These are phyloP conservation scores for Coccomyxa sp. DNA, from an alignment of 139 green algal genomes.

Conservation along the genomic window DNA sequence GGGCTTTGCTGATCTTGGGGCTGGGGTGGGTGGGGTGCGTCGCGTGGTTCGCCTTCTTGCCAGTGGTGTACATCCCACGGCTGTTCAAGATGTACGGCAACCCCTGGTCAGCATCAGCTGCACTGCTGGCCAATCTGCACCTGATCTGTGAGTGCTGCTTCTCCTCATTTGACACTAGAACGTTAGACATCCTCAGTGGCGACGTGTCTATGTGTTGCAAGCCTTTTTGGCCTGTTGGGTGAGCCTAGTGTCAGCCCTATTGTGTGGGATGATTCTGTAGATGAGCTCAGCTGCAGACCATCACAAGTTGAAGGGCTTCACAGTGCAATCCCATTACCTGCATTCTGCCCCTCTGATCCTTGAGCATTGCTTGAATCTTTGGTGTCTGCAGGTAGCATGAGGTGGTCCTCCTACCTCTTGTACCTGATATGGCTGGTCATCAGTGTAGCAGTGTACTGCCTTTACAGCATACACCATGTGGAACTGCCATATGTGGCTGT, in stretches of 20 bases:
- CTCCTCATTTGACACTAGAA: background rate
- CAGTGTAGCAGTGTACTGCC: conserved; percentile 19
- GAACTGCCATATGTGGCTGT: conserved; percentile 5
- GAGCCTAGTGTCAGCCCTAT: background rate
- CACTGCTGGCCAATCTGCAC: conserved; percentile 67
- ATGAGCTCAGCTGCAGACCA: background rate
- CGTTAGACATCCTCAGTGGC: no score
- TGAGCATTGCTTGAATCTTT: no score
- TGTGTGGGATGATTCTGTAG: background rate
- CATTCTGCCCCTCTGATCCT: no score
- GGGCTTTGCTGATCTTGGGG: background rate
- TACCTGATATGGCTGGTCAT: conserved; percentile 69
- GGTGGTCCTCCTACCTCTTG: conserved; percentile 68
- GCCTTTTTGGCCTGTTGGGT: no score
- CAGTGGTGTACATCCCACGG: conserved; percentile 21
- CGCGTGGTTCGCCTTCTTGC: conserved; percentile 33
- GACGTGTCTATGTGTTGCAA: no score
- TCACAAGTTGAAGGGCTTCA: no score
- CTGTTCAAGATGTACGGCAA: conserved; percentile 59
- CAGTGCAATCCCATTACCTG: no score
- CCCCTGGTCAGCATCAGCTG: conserved; percentile 55
- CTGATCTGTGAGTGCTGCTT: conserved; percentile 42
- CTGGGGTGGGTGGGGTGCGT: conserved; percentile 22
- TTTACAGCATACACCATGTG: conserved; percentile 27
- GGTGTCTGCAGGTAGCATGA: conserved; percentile 41